Evolutionary conservation across 1,139 yeast genomes (phyloP).

Genomic region (Blastobotrys illinoisensis): DNA sequence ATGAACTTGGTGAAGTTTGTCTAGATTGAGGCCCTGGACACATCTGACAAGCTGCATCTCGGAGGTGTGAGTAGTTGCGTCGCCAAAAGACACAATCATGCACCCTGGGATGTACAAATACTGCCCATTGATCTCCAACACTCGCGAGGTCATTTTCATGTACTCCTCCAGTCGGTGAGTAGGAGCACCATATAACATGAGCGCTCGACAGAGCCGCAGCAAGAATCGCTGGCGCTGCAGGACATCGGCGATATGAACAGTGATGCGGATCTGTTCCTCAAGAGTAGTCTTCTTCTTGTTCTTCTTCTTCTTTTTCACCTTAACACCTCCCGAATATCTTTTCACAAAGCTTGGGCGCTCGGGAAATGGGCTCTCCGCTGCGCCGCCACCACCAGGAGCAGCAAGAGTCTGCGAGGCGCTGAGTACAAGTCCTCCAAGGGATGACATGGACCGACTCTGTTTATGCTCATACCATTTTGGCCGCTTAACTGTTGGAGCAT

Average conservation of each 20-base stretch:
- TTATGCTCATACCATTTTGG: constrained; percentile 27
- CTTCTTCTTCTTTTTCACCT: constrained; percentile 23
- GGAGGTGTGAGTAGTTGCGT: constrained; percentile 85
- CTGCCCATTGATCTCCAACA: constrained; percentile 85
- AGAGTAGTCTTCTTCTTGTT: constrained; percentile 31
- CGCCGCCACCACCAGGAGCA: constrained; percentile 21
- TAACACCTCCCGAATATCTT: constrained; percentile 13
- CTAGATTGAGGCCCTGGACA: constrained; percentile 73
- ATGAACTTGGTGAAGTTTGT: constrained; percentile 77
- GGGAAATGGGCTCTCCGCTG: constrained; percentile 5
- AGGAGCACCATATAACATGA: constrained; percentile 93
- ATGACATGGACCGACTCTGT: constrained; percentile 18
- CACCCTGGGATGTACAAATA: constrained; percentile 89
- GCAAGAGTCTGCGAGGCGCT: constrained; percentile 23
- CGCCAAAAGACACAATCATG: constrained; percentile 90
- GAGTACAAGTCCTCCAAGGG: constrained; percentile 21
- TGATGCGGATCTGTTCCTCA: constrained; percentile 57
- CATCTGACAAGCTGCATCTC: constrained; percentile 87
- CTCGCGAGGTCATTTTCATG: constrained; percentile 84
- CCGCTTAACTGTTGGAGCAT: constrained; percentile 6
- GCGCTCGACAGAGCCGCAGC: constrained; percentile 74
- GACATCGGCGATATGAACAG: constrained; percentile 86
- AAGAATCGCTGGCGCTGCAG: constrained; percentile 82
- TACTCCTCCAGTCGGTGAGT: constrained; percentile 90
- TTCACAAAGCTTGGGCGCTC: constrained; percentile 17